phyloP scores from a whole-genome alignment of 306 rosid species.

The Canavalia ensiformis region DNA sequence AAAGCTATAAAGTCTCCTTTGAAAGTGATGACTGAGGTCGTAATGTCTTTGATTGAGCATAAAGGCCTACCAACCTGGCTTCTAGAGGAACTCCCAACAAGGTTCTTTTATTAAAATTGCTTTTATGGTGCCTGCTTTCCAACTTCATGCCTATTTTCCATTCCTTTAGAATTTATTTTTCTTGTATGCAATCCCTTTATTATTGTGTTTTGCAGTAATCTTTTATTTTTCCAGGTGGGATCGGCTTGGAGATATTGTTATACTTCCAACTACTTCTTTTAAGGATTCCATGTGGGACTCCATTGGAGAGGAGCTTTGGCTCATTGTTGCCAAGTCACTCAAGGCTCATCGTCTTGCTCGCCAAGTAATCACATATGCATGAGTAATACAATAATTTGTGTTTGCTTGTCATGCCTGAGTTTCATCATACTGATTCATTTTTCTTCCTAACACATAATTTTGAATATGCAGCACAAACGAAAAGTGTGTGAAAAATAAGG shows the following conservation, averaged over 20 bases:
- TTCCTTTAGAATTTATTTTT: constrained; percentile 33
- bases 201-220: constrained; percentile 39
- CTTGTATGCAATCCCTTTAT: constrained; percentile 39
- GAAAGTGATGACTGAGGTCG: constrained; percentile 74
- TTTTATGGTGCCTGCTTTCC: constrained; percentile 23
- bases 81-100: constrained; percentile 86
- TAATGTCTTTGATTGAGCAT: constrained; percentile 67
- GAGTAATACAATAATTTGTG: constrained; percentile 20
- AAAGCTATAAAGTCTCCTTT: constrained; percentile 74
- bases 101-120: constrained; percentile 57
- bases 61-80: constrained; percentile 66
- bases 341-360: constrained; percentile 82
- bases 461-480: constrained; percentile 22
- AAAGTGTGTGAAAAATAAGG: constrained; percentile 11
- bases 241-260: constrained; percentile 78
- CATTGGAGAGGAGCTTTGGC: constrained; percentile 81
- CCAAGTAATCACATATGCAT: constrained; percentile 66
- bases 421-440: constrained; percentile 32
- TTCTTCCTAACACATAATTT: constrained; percentile 2
- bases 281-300: constrained; percentile 79
- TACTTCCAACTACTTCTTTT: constrained; percentile 82
- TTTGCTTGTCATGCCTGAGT: constrained; percentile 19
- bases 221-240: constrained; percentile 78
- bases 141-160: constrained; percentile 46
- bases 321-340: constrained; percentile 72